Conservation (phyloP, 257 asterid species). For the Solanum piurae region DNA sequence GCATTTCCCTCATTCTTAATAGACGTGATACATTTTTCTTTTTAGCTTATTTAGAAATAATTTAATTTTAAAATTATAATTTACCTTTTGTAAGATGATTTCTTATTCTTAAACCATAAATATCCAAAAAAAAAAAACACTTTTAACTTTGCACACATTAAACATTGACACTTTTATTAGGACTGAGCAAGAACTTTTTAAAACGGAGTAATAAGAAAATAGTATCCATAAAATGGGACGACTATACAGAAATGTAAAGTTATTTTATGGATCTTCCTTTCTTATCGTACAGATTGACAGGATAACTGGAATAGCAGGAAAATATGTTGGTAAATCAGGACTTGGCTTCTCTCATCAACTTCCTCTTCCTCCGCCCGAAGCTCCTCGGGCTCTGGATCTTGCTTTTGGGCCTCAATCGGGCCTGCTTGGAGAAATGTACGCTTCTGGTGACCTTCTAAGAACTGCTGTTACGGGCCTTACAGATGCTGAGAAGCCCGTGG, state of each 20-base stretch:
- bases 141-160: not conserved
- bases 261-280: not conserved
- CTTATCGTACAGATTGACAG: constrained; percentile 41
- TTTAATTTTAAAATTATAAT: not conserved
- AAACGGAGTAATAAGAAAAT: not conserved
- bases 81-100: not conserved
- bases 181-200: not conserved
- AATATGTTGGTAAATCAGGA: constrained; percentile 53
- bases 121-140: not conserved
- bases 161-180: not conserved
- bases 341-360: constrained; percentile 38
- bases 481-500: constrained; percentile 55
- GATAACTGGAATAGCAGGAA: constrained; percentile 67
- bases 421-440: constrained; percentile 37
- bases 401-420: constrained; percentile 39
- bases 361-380: constrained; percentile 24
- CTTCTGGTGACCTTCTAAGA: constrained; percentile 44
- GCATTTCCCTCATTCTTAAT: not conserved
- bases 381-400: constrained; percentile 44
- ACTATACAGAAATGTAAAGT: not conserved
- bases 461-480: constrained; percentile 38
- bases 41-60: not conserved
- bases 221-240: not conserved
- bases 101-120: not conserved
- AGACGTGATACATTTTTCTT: not conserved